Base-by-base conservation (phyloP, 768 basidiomycete genomes). In the Trametes punicea region DNA sequence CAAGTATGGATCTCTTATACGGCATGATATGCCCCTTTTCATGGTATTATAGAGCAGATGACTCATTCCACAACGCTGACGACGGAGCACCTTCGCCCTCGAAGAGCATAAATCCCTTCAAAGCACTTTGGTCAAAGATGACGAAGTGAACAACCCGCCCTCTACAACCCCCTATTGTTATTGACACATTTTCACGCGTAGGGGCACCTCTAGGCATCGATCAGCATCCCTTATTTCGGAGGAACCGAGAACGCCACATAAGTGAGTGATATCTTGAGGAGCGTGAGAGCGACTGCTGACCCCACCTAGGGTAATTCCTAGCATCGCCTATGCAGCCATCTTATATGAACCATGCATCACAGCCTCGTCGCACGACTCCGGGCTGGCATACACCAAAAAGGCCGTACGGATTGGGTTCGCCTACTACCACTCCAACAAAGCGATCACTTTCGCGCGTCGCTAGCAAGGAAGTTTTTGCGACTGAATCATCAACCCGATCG, bases 51-150 rank as follows among this genome's bases (percentile, higher is more conserved):
- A 51, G 46, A 9, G 15, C 30, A 1, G 23, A 42, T 15, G 41
- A 47, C 16, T 54, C 49, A 2, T 55, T 51, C 15, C 6, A 16
- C 3, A 31, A 18, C 15, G 25, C 29, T 26, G 44, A 54, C 6
- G 54, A 31, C n/a, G 29, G 15, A 4, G 18, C 55, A 18, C 23
- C 33, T 8, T 57, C 62, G n/a, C 49, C 62, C 15, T 45, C 30
- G 1, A 56, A 51, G 42, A 44, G 31, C 4, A 29, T 26, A 10
- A 62, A 64, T 27, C 57, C 51, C 3, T 66, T 66, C 56, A 40
- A 59, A 33, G 51, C 52, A 15, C 47, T 55, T 20, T 66, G 62
- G 63, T 55, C 49, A 2, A 58, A 52, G 33, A 46, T 64, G 3
- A 30, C 57, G n/a, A 46, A 46, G 64, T 60, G 48, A 23, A 51